phyloP scores from a whole-genome alignment of 2,329 filamentous ascomycete genomes.

The Sclerotinia subarctica region DNA sequence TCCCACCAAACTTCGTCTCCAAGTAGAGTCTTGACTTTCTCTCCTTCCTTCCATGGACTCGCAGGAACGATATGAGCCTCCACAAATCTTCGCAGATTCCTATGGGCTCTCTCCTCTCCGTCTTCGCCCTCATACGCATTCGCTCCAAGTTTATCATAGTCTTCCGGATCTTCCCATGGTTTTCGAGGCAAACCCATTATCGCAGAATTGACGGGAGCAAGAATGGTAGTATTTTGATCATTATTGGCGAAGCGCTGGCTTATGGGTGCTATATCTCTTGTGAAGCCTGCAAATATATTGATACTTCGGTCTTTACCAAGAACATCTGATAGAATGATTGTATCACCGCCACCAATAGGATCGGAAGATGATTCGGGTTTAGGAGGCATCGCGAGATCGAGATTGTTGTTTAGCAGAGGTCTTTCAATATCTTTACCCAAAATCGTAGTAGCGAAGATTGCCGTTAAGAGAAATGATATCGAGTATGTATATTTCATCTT shows the following conservation, averaged over 20 bases:
- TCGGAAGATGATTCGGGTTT: constrained; percentile 27
- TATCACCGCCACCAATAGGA: constrained; percentile 38
- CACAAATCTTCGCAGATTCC: constrained; percentile 77
- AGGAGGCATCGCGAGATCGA: constrained; percentile 33
- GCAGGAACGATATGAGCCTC: constrained; percentile 76
- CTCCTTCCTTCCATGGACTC: constrained; percentile 70
- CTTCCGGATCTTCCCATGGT: constrained; percentile 76
- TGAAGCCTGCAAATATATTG: constrained; percentile 80
- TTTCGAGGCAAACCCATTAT: constrained; percentile 77
- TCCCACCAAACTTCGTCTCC: constrained; percentile 82
- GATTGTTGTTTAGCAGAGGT: constrained; percentile 27
- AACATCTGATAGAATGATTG: constrained; percentile 76
- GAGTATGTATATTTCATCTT: constrained; percentile 17
- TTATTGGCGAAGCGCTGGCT: constrained; percentile 65
- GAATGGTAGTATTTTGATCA: constrained; percentile 71
- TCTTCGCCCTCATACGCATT: constrained; percentile 72
- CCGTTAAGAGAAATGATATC: constrained; percentile 23
- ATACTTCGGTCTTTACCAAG: constrained; percentile 75
- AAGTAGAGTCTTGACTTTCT: constrained; percentile 64
- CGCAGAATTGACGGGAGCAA: constrained; percentile 82
- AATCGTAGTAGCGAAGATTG: constrained; percentile 20
- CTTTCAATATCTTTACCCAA: constrained; percentile 22
- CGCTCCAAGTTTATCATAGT: constrained; percentile 65
- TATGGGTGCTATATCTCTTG: constrained; percentile 70
- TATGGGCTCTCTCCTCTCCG: constrained; percentile 71